phyloP scores from a whole-genome alignment of 192 early-diverging fungal genomes.

The Phycomyces blakesleeanus region DNA sequence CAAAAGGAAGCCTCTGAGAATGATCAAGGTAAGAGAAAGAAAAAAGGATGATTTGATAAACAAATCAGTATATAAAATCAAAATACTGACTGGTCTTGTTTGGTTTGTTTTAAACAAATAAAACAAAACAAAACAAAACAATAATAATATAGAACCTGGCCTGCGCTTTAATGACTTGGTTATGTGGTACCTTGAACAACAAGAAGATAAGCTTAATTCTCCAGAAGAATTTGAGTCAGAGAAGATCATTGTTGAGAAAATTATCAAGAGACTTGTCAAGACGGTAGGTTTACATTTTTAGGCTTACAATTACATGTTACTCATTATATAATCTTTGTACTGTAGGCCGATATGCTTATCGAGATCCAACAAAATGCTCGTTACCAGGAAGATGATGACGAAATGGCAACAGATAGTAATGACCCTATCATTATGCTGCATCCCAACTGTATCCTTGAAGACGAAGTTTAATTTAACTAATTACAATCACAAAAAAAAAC shows the following conservation, averaged over 20 bases:
- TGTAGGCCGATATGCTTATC: slow-evolving; percentile 22
- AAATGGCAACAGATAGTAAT: not conserved
- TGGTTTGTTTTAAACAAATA: not conserved
- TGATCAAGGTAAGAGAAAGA: slow-evolving; percentile 6
- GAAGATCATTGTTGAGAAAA: slow-evolving; percentile 56
- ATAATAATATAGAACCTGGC: slow-evolving; percentile 36
- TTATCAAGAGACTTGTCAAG: slow-evolving; percentile 63
- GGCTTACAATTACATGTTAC: not conserved
- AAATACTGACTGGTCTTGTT: not conserved
- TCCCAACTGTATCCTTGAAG: slow-evolving; percentile 23
- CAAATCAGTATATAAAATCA: not conserved
- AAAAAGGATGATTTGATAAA: not conserved
- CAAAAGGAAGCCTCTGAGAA: slow-evolving; percentile 18
- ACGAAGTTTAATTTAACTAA: slow-evolving; percentile 2
- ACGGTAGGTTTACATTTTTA: slow-evolving; percentile 42
- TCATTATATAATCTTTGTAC: not conserved
- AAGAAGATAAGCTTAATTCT: slow-evolving; percentile 55
- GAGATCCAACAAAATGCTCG: slow-evolving; percentile 19
- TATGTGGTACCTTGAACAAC: slow-evolving; percentile 69
- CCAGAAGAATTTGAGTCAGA: slow-evolving; percentile 63
- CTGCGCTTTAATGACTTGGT: slow-evolving; percentile 56
- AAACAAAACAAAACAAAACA: too few species aligned
- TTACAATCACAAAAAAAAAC: not conserved
- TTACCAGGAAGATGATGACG: slow-evolving; percentile 16
- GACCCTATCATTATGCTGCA: slow-evolving; percentile 32